Conservation (phyloP, 805 yeast species). For the Zygoascus bituminiphila region DNA sequence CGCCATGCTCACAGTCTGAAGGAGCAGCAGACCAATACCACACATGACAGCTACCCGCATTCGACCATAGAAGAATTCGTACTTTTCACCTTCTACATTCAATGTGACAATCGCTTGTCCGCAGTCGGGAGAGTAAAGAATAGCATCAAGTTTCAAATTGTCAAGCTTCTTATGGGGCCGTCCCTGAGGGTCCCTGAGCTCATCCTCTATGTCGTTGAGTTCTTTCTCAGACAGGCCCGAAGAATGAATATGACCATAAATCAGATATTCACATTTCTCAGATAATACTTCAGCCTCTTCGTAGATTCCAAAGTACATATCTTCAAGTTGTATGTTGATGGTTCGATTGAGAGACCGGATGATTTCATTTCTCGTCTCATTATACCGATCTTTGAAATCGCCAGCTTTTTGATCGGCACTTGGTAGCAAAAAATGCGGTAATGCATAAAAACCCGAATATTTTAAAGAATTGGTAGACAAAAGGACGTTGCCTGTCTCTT, state of each 20-base stretch:
- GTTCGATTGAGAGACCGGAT: constrained; percentile 10
- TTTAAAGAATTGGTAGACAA: constrained; percentile 26
- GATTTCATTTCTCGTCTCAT: constrained; percentile 52
- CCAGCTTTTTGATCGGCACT: constrained; percentile 4
- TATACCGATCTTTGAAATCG: constrained; percentile 40
- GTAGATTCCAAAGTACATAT: constrained; percentile 52
- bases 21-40: constrained; percentile 39
- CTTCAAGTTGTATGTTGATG: constrained; percentile 41
- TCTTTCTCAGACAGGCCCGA: constrained; percentile 47
- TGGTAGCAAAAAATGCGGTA: constrained; percentile 31
- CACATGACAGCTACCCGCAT: constrained; percentile 37
- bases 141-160: constrained; percentile 43
- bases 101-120: constrained; percentile 44
- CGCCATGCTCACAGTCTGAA: constrained; percentile 50
- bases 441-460: constrained; percentile 25
- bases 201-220: constrained; percentile 58
- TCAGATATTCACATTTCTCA: constrained; percentile 61
- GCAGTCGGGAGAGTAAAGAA: constrained; percentile 86
- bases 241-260: constrained; percentile 61
- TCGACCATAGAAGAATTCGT: constrained; percentile 35
- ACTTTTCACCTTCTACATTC: constrained; percentile 45
- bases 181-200: constrained; percentile 66
- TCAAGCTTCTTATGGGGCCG: constrained; percentile 63
- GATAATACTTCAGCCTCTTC: constrained; percentile 38
- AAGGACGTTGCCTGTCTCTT: constrained; percentile 27